A percentile compares a stretch with the other conserved stretches of the same genome.
phyloP scores from a whole-genome alignment of 2,329 filamentous ascomycete species.

The Fusarium continuum region DNA sequence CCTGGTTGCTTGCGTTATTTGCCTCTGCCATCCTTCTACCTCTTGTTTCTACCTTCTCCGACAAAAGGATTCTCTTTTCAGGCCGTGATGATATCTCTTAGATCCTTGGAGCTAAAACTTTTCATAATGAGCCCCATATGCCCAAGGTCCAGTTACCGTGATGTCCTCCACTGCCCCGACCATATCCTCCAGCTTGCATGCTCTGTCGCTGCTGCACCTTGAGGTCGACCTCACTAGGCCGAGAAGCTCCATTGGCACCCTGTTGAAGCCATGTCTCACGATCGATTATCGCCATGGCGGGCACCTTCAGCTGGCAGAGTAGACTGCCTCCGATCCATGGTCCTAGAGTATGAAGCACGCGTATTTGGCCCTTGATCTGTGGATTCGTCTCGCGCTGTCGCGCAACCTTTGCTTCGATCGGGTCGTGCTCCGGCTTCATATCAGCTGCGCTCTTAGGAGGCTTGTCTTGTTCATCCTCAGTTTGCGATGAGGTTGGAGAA shows the following conservation, averaged over 20 bases:
- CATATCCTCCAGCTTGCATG: constrained; percentile 65
- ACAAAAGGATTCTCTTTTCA: constrained; percentile 2
- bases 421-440: constrained; percentile 42
- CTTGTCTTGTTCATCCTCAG: constrained; percentile 37
- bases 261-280: constrained; percentile 76
- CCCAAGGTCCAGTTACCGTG: constrained; percentile 69
- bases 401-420: constrained; percentile 50
- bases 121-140: constrained; percentile 64
- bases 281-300: constrained; percentile 75
- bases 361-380: constrained; percentile 65
- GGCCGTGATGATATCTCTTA: constrained; percentile 1
- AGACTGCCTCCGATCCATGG: constrained; percentile 80
- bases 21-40: not conserved
- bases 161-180: constrained; percentile 48
- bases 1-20: not conserved
- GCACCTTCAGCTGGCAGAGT: constrained; percentile 72
- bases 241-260: constrained; percentile 69
- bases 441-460: constrained; percentile 38
- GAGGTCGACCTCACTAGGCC: constrained; percentile 66
- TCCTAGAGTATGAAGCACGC: constrained; percentile 74
- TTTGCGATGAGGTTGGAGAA: constrained; percentile 37
- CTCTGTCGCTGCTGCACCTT: constrained; percentile 70
- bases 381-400: constrained; percentile 50
- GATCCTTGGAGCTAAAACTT: not conserved
- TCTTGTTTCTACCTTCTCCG: not conserved